Conservation (phyloP, 1,139 yeast species). For the Diutina neorugosa region DNA sequence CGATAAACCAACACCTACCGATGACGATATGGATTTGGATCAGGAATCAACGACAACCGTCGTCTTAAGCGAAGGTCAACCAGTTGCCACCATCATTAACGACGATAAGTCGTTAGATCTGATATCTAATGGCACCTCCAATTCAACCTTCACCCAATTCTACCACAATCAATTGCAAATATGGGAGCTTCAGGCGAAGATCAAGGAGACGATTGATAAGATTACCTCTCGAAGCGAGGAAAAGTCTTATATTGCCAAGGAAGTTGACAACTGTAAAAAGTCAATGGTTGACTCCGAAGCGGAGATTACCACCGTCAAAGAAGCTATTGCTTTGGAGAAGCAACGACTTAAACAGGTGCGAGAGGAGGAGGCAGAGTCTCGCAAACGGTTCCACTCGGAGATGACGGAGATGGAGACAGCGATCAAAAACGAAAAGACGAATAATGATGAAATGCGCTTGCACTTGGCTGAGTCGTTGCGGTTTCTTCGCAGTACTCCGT, state of each 20-base stretch:
- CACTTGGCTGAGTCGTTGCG: conserved; percentile 24
- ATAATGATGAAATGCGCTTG: conserved; percentile 15
- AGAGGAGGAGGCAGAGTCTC: conserved; percentile 15
- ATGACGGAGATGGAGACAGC: conserved; percentile 13
- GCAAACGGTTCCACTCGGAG: conserved; percentile 12
- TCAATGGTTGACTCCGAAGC: conserved; percentile 41
- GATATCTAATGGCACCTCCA: not conserved
- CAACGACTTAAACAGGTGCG: conserved; percentile 17
- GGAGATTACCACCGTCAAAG: conserved; percentile 24
- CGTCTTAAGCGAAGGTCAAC: not conserved
- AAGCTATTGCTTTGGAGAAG: conserved; percentile 16
- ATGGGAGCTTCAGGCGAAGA: conserved; percentile 27
- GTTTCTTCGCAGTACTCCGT: conserved; percentile 29
- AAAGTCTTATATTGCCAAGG: conserved; percentile 51
- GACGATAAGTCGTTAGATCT: not conserved
- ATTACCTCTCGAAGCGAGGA: conserved; percentile 35
- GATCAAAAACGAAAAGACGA: conserved; percentile 11
- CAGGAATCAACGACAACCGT: not conserved
- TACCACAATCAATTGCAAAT: conserved; percentile 21
- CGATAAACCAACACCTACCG: not conserved
- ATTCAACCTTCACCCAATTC: not conserved
- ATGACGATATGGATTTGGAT: not conserved
- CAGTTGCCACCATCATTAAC: not conserved
- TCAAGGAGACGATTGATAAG: conserved; percentile 23
- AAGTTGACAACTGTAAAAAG: conserved; percentile 46